Base-by-base conservation (phyloP, 495 filamentous ascomycete genomes). In the Cercophora samala region DNA sequence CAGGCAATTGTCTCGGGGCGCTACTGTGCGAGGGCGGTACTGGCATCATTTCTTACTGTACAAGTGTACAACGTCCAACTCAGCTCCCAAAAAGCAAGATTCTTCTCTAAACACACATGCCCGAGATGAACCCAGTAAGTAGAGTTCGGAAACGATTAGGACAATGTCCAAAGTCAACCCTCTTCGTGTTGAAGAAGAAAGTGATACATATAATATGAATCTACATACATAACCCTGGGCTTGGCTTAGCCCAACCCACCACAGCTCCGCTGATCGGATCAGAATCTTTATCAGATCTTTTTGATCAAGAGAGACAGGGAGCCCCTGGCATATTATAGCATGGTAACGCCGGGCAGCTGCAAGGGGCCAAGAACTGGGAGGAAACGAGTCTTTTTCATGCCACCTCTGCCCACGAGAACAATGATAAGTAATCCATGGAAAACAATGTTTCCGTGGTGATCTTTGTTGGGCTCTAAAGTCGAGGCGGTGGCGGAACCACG, bases 201-300 rank as follows among this genome's bases (percentile, higher is more conserved):
- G 6, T 8, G 15, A 46, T 9, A 13, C 11, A 11, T 46, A 17
- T 46, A 46, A 2, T 13, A 5, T 11, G 29, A 8, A 3, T 46
- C 5, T 46, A 46, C 37, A 46, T 46, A 46, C 37, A 46, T 46
- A 46, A 46, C 37, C 37, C 37, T 46, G 37, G 37, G 5, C 37
- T 46, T 46, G 37, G 37, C 37, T 46, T 46, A 46, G 37, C 2
- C 0, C 37, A 46, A 46, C 37, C 11, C 37, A 46, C 13, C 37
- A 46, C 37, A 17, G 53, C 53, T 56, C 53, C 53, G 53, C 53
- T 56, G 53, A 56, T 56, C 53, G 53, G 53, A 56, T 56, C 53
- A 56, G 22, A 56, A 56, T 56, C 53, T 56, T 56, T 56, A 56
- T 56, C 53, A 56, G 53, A 56, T 56, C 53, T 15, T 15, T 13